Percentiles rank a stretch among this genome's conserved stretches.
These are phyloP conservation scores for Amanita thiersii DNA, from an alignment of 768 basidiomycete species.

Conservation along the genomic window DNA sequence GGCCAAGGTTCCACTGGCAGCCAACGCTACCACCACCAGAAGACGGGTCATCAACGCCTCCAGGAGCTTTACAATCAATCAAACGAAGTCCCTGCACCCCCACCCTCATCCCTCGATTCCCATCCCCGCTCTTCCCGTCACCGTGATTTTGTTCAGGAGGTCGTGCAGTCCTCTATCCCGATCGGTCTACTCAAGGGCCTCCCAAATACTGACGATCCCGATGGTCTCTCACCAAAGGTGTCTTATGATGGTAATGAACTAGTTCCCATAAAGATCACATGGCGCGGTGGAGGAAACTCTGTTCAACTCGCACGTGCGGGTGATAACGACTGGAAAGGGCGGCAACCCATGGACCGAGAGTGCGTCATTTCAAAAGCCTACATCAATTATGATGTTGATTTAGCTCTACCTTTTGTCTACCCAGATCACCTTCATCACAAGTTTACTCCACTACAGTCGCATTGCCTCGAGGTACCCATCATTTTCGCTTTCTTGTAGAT, in stretches of 20 bases:
- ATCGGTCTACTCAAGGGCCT: slow-evolving; percentile 33
- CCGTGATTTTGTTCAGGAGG: slow-evolving; percentile 42
- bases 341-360: slow-evolving; percentile 58
- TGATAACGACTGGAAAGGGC: slow-evolving; percentile 70
- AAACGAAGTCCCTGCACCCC: slow-evolving; percentile 11
- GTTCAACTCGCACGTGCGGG: slow-evolving; percentile 68
- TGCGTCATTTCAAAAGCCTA: slow-evolving; percentile 23
- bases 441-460: slow-evolving; percentile 29
- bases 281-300: slow-evolving; percentile 55
- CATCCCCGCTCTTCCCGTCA: slow-evolving; percentile 15
- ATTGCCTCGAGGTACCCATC: slow-evolving; percentile 85
- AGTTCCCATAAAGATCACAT: slow-evolving; percentile 46
- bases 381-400: slow-evolving; percentile 9
- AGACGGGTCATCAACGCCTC: slow-evolving; percentile 26
- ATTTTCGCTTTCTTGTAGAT: slow-evolving; percentile 93
- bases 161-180: slow-evolving; percentile 57
- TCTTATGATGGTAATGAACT: slow-evolving; percentile 19
- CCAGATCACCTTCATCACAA: slow-evolving; percentile 22
- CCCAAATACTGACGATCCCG: slow-evolving; percentile 9
- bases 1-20: slow-evolving; percentile 17
- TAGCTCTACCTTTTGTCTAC: slow-evolving; percentile 9
- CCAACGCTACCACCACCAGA: slow-evolving; percentile 26
- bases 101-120: slow-evolving; percentile 14
- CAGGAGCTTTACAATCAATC: slow-evolving; percentile 37
- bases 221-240: slow-evolving; percentile 6